Percentiles rank a stretch among this genome's conserved stretches.
These are phyloP conservation scores for Catenaria anguillulae DNA, from an alignment of 371 early-diverging fungal genomes.

Conservation along the genomic window DNA sequence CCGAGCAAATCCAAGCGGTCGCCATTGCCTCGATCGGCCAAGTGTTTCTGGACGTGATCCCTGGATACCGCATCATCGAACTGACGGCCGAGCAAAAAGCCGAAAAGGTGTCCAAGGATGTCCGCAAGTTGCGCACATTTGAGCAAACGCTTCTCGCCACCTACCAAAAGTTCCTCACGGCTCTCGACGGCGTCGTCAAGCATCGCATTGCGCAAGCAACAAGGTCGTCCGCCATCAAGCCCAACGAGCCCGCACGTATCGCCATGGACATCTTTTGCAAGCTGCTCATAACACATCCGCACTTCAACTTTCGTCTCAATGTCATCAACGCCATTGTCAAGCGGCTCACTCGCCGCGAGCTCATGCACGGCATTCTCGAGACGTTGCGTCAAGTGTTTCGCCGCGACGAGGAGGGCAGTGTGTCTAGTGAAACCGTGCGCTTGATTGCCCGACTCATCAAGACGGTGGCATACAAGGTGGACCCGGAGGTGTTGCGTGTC, in stretches of 20 bases:
- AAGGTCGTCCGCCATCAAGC: neutral
- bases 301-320: conserved; percentile 9
- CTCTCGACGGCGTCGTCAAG: conserved; percentile 2
- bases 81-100: conserved; percentile 4
- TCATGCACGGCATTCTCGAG: neutral
- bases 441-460: conserved; percentile 2
- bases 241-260: neutral
- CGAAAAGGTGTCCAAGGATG: conserved; percentile 7
- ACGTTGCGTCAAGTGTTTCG: conserved; percentile 1
- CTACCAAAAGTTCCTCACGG: neutral
- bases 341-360: neutral
- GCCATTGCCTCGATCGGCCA: conserved; percentile 1
- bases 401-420: conserved; percentile 5
- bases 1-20: neutral
- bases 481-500: neutral
- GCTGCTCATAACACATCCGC: conserved; percentile 3
- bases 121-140: neutral
- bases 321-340: neutral
- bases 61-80: conserved; percentile 5
- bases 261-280: neutral
- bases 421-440: conserved; percentile 6
- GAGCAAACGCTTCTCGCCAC: conserved; percentile 1
- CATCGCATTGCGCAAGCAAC: neutral
- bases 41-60: conserved; percentile 8
- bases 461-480: neutral